Evolutionary conservation across 2,329 filamentous ascomycete genomes (phyloP), one percentile per base, ranked within the genome.

Genomic region (Talaromyces sp.): DNA sequence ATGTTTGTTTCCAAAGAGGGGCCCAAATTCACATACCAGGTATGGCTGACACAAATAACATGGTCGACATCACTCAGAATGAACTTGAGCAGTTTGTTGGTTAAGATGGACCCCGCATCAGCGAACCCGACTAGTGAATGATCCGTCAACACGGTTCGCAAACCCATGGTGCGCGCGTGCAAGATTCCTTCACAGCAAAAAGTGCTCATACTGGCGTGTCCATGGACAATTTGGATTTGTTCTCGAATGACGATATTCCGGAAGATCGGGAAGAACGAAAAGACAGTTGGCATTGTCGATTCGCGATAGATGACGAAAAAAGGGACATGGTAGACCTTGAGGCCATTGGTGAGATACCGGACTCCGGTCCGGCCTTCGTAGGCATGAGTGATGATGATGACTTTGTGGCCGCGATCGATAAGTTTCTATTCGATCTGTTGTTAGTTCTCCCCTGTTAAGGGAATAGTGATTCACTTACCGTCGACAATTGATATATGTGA

Each of bases 261-360:
- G 70, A 99, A 93, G n/a, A 97, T 87, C 10, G 96, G 95, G 70
- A 99, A 99, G 80, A 96, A 97, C 32, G 93, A 97, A 80, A 98
- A 98, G 71, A 99, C 92, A 5, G 96, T 98, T 0, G 95, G 95
- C 71, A 99, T 93, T 13, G 92, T 96, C 4, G 92, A 87, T 65
- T 92, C 90, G 68, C 96, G 92, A 76, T 97, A 98, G 69, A 99
- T 93, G 74, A 98, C 88, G 73, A 96, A 85, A 75, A 98, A 98
- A 4, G 95, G 96, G 19, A 98, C 89, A 75, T 99, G 92, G 79
- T 97, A 99, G 77, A 98, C 95, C 74, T 99, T 99, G 72, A 99
- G 85, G 58, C 95, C 93, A 73, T 99, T 99, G 63, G 93, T 98
- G 65, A 99, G 86, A 72, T 97, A 99, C 62, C 95, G 90, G 22